These are phyloP conservation scores for Colletotrichum godetiae DNA, from an alignment of 2,329 filamentous ascomycete species.

Conservation along the genomic window DNA sequence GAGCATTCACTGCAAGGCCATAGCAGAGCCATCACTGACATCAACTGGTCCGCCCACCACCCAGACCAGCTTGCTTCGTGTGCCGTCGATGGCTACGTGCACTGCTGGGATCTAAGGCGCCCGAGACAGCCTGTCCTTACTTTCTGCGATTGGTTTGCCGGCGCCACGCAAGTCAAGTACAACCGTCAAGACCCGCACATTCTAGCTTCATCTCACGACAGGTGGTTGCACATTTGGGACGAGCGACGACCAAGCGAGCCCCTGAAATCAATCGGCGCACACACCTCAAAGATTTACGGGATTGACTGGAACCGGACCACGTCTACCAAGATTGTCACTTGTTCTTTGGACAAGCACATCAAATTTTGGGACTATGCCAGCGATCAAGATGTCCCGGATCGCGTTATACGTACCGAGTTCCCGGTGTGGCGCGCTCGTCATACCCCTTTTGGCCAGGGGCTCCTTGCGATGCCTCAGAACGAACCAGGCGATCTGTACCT, in stretches of 20 bases:
- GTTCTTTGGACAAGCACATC: slow-evolving; percentile 90
- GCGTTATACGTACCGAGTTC: slow-evolving; percentile 83
- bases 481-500: slow-evolving; percentile 87
- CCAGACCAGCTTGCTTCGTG: slow-evolving; percentile 91
- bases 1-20: slow-evolving; percentile 88
- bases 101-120: slow-evolving; percentile 88
- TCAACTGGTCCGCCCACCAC: slow-evolving; percentile 95
- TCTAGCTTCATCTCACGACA: slow-evolving; percentile 90
- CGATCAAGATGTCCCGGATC: slow-evolving; percentile 73
- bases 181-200: slow-evolving; percentile 89
- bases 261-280: slow-evolving; percentile 85
- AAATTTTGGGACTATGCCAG: slow-evolving; percentile 88
- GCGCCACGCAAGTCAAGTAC: slow-evolving; percentile 95
- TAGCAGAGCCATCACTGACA: slow-evolving; percentile 90
- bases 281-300: slow-evolving; percentile 94
- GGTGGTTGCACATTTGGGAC: slow-evolving; percentile 91
- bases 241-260: slow-evolving; percentile 82
- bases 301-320: slow-evolving; percentile 91
- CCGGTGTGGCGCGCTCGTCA: slow-evolving; percentile 93
- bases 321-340: slow-evolving; percentile 80
- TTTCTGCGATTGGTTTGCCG: slow-evolving; percentile 93
- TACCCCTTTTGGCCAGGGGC: slow-evolving; percentile 87
- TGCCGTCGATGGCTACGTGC: slow-evolving; percentile 91
- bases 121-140: slow-evolving; percentile 79
- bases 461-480: slow-evolving; percentile 92